Evolutionary conservation across 805 yeast species (phyloP).

Genomic region (Yarrowia keelungensis): DNA sequence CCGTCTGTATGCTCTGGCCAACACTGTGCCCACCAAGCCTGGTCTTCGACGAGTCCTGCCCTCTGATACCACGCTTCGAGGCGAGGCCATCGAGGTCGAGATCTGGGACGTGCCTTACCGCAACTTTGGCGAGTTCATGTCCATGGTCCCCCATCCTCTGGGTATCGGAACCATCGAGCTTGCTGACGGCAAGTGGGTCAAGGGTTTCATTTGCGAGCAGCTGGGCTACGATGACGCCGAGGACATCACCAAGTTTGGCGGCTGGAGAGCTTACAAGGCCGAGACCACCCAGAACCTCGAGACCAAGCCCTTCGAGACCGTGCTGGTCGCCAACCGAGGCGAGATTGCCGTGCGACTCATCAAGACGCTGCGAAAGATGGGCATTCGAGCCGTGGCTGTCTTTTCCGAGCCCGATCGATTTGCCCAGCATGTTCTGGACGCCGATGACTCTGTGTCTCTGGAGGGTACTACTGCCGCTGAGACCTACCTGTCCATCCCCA

Average conservation of each 20-base stretch:
- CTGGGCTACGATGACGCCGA: conserved; percentile 74
- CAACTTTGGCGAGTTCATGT: conserved; percentile 79
- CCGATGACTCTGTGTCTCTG: conserved; percentile 82
- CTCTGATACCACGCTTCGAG: conserved; percentile 47
- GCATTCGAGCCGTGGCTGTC: conserved; percentile 81
- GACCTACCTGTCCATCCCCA: conserved; percentile 85
- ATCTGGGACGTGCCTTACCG: conserved; percentile 82
- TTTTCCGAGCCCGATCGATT: conserved; percentile 91
- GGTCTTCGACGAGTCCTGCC: conserved; percentile 76
- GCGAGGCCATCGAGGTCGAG: conserved; percentile 74
- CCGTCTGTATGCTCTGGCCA: conserved; percentile 72
- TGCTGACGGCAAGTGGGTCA: conserved; percentile 79
- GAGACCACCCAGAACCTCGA: conserved; percentile 47
- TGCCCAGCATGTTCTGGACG: conserved; percentile 81
- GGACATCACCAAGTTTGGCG: conserved; percentile 87
- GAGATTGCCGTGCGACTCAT: conserved; percentile 96
- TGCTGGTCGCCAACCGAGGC: conserved; percentile 96
- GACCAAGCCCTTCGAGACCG: conserved; percentile 74
- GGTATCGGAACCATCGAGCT: conserved; percentile 95
- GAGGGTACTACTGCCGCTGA: conserved; percentile 87
- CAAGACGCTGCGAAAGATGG: conserved; percentile 80
- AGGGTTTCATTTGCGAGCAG: conserved; percentile 95
- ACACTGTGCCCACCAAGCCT: conserved; percentile 83
- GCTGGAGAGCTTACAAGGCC: conserved; percentile 73
- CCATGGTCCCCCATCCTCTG: conserved; percentile 91